These are phyloP conservation scores for Myriosclerotinia duriaeana DNA, from an alignment of 2,329 filamentous ascomycete genomes.

Conservation along the genomic window DNA sequence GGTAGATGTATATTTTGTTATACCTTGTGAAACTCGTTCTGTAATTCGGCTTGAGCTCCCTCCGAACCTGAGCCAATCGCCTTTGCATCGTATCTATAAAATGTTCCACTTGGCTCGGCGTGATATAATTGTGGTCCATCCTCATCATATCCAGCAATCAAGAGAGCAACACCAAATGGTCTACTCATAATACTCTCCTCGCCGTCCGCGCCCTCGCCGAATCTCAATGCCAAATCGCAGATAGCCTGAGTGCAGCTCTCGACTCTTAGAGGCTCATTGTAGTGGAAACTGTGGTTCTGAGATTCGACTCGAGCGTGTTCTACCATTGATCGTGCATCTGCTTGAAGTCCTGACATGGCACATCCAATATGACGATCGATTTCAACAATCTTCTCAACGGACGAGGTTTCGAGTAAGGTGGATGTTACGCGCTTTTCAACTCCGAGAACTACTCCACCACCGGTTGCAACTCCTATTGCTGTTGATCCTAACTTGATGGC, in stretches of 20 bases:
- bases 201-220: slow-evolving; percentile 94
- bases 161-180: slow-evolving; percentile 91
- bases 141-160: slow-evolving; percentile 97
- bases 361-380: slow-evolving; percentile 99
- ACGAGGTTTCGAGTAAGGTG: slow-evolving; percentile 93
- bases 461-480: slow-evolving; percentile 95
- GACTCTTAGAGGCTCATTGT: slow-evolving; percentile 89
- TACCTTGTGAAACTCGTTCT: slow-evolving; percentile 97
- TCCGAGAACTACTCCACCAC: slow-evolving; percentile 91
- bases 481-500: slow-evolving; percentile 99
- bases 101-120: slow-evolving; percentile 95
- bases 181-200: slow-evolving; percentile 99
- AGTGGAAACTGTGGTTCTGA: slow-evolving; percentile 97
- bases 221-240: slow-evolving; percentile 92
- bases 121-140: slow-evolving; percentile 97
- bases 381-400: slow-evolving; percentile 99
- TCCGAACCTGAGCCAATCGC: slow-evolving; percentile 97
- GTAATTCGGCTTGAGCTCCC: slow-evolving; percentile 94
- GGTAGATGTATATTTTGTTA: slow-evolving; percentile 1
- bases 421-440: slow-evolving; percentile 99
- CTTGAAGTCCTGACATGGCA: slow-evolving; percentile 97
- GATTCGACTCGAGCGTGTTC: slow-evolving; percentile 97
- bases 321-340: slow-evolving; percentile 95
- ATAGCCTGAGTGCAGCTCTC: slow-evolving; percentile 99
- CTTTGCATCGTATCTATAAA: slow-evolving; percentile 99